Percentiles rank a stretch among this genome's conserved stretches.
phyloP scores from a whole-genome alignment of 345 rosid species.

The Eucalyptus grandis region DNA sequence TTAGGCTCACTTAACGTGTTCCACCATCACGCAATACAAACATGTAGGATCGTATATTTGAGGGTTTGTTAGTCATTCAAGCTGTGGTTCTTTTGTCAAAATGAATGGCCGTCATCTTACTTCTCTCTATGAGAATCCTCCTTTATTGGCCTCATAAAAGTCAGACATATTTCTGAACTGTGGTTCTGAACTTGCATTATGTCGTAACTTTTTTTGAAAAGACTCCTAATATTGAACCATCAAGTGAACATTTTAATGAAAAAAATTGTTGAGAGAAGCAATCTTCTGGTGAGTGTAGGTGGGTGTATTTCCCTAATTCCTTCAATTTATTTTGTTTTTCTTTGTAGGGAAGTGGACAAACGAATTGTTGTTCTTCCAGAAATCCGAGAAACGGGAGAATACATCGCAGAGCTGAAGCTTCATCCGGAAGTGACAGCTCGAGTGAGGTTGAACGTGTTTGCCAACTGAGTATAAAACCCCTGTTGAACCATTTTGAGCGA shows the following conservation, averaged over 20 bases:
- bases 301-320: neutral
- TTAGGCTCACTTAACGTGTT: neutral
- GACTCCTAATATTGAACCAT: neutral
- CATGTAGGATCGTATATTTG: neutral
- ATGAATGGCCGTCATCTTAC: neutral
- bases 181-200: neutral
- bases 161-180: neutral
- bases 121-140: neutral
- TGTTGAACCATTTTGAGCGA: neutral
- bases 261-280: neutral
- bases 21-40: neutral
- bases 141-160: neutral
- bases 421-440: conserved; percentile 90
- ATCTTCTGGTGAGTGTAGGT: neutral
- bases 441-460: conserved; percentile 63
- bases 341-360: conserved; percentile 80
- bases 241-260: neutral
- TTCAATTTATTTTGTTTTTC: neutral
- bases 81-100: neutral
- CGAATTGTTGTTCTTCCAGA: conserved; percentile 69
- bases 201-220: neutral
- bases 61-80: neutral
- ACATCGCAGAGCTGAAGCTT: conserved; percentile 83
- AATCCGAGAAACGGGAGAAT: conserved; percentile 88
- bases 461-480: conserved; percentile 25